Base-by-base conservation (phyloP, 2,329 filamentous ascomycete genomes). In the Sporothrix inflata region DNA sequence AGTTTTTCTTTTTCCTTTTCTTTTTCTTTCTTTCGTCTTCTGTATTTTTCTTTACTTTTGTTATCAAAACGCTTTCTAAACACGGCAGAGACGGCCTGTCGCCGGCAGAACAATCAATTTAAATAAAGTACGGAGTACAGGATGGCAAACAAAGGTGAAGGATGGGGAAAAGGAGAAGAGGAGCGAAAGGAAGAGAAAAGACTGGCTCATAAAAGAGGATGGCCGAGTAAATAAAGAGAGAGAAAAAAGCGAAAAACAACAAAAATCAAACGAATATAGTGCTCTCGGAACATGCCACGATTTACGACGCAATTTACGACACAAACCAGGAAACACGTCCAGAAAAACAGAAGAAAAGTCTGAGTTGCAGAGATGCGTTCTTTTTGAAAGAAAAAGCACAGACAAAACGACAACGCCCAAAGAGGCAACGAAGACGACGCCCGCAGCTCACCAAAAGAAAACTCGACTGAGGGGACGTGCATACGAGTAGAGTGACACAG, bases 51-150 rank as follows among this genome's bases (percentile, higher is more conserved):
- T 3, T 34, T 19, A n/a, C 27, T 68, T 45, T n/a, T 27, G 21
- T 21, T 34, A 66, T 66, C 40, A 66, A 49, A 30, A 27, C 61
- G 30, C 63, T 34, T 24, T 66, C 63, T 14, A 49, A 34, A 49
- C 63, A 66, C 65, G 47, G 65, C 47, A 55, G 27, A 68, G 11
- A 38, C 45, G 65, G 45, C 27, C 27, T 38, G 65, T 34, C 30
- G 38, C n/a, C 21, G 38, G 38, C 12, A 16, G 51, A 27, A 40
- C 27, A 24, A 2, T 12, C 6, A 57, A 45, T 30, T 27, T 60
- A 69, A 69, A 30, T 57, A 45, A 45, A 47, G 49, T 53, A 53
- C 30, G 30, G 6, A 3, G 30, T 34, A 34, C 30, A 40, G 30
- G 42, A 47, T 42, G 61, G 61, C 38, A 65, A 30, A 30, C 34